Conservation (phyloP, 2,329 filamentous ascomycete genomes). For the Chaetomiaceae sp. region DNA sequence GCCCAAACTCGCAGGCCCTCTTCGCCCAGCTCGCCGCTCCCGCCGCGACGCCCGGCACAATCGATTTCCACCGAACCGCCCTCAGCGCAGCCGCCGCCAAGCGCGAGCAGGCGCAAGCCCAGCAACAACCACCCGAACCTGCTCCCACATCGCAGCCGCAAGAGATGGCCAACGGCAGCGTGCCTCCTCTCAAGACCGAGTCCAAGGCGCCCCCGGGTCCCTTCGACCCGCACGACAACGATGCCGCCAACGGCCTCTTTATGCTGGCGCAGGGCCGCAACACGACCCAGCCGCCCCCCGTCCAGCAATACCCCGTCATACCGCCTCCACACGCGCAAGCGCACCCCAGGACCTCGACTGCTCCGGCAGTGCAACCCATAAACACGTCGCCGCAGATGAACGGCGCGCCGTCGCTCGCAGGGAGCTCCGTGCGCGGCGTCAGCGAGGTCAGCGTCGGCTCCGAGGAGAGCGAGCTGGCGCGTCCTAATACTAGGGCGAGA, state of each 20-base stretch:
- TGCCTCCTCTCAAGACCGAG: constrained; percentile 42
- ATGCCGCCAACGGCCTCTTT: constrained; percentile 90
- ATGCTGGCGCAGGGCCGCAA: constrained; percentile 73
- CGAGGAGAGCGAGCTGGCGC: constrained; percentile 67
- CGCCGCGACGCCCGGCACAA: constrained; percentile 79
- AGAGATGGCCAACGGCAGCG: constrained; percentile 41
- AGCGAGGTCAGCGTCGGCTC: constrained; percentile 57
- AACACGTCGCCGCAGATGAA: constrained; percentile 53
- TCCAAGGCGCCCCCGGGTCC: constrained; percentile 55
- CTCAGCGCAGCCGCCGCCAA: constrained; percentile 72
- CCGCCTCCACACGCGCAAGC: constrained; percentile 45
- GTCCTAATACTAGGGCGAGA: constrained; percentile 61
- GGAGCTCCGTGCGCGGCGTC: constrained; percentile 30
- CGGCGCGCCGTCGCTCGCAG: constrained; percentile 39
- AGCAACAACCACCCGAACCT: constrained; percentile 29
- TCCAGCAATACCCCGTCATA: constrained; percentile 42
- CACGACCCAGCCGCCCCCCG: constrained; percentile 49
- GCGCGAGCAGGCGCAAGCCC: constrained; percentile 44
- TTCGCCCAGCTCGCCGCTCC: constrained; percentile 70
- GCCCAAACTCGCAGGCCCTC: constrained; percentile 78
- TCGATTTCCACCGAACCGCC: constrained; percentile 93
- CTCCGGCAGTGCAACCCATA: constrained; percentile 30
- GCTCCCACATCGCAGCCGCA: constrained; percentile 50
- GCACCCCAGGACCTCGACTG: constrained; percentile 40
- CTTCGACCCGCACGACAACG: constrained; percentile 87